Evolutionary conservation across 768 basidiomycete species (phyloP).

Genomic region (Rhodotorula paludigena): DNA sequence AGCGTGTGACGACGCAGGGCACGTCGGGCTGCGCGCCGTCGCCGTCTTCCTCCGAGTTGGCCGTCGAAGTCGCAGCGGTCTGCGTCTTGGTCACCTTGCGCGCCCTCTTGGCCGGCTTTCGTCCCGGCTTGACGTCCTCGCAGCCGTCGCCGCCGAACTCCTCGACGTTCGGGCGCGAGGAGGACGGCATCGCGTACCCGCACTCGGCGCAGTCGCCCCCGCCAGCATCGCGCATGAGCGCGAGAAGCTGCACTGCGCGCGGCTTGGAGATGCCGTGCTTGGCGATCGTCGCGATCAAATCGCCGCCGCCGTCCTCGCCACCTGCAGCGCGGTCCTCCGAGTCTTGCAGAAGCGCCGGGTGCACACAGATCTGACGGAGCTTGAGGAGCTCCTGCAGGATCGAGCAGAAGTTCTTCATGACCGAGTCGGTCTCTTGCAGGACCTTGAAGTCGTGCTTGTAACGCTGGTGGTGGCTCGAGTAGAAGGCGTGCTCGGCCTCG

Average conservation of each 20-base stretch:
- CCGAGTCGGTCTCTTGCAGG: conserved; percentile 78
- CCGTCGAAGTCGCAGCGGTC: conserved; percentile 15
- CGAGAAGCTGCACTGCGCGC: conserved; percentile 73
- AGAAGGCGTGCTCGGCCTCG: conserved; percentile 72
- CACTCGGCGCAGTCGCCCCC: conserved; percentile 88
- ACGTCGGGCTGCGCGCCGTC: background rate
- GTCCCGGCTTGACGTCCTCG: conserved; percentile 15
- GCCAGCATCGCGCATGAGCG: conserved; percentile 76
- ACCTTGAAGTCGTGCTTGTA: conserved; percentile 88
- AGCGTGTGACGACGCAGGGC: conserved; percentile 71
- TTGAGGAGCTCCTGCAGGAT: conserved; percentile 94
- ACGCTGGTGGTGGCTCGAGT: conserved; percentile 79
- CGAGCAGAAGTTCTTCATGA: conserved; percentile 97
- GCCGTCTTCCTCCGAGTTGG: conserved; percentile 30
- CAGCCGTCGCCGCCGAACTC: conserved; percentile 21
- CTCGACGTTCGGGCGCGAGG: conserved; percentile 32
- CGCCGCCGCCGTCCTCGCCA: conserved; percentile 52
- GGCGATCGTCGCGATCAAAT: conserved; percentile 67
- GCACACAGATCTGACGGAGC: conserved; percentile 95
- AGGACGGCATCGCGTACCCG: conserved; percentile 63
- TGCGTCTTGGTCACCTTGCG: background rate
- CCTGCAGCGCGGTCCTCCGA: conserved; percentile 46
- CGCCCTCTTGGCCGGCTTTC: background rate
- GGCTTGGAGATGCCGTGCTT: conserved; percentile 69
- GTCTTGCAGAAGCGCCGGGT: conserved; percentile 73